Evolutionary conservation across 345 rosid species (phyloP).

Genomic region (Acer yangbiense): DNA sequence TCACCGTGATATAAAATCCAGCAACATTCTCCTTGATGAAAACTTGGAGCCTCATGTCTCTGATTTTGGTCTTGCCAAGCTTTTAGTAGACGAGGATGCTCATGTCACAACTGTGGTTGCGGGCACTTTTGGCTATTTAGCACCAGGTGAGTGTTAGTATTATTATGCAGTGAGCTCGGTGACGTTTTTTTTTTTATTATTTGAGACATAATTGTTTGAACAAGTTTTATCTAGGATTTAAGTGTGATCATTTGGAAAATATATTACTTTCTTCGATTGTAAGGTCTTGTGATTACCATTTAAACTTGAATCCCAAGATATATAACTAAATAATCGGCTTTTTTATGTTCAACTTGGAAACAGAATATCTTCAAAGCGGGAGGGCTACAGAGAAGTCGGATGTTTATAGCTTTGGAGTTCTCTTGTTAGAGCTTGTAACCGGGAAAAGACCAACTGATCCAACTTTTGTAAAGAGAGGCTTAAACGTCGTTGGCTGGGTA

Average conservation of each 20-base stretch:
- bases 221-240: too few species aligned
- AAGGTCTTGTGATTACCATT: not conserved
- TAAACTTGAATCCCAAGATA: not conserved
- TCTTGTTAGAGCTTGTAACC: slow-evolving; percentile 81
- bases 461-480: slow-evolving; percentile 70
- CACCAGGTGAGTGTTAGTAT: slow-evolving; percentile 64
- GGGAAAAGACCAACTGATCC: slow-evolving; percentile 95
- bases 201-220: too few species aligned
- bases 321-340: not conserved
- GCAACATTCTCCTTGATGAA: slow-evolving; percentile 90
- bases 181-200: not conserved
- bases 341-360: slow-evolving; percentile 9
- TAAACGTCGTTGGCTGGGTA: slow-evolving; percentile 98
- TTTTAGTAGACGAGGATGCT: slow-evolving; percentile 88
- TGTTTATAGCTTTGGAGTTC: slow-evolving; percentile 97
- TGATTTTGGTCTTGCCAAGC: slow-evolving; percentile 96
- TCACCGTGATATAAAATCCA: slow-evolving; percentile 92
- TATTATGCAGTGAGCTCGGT: not conserved
- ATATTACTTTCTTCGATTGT: not conserved
- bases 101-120: slow-evolving; percentile 96
- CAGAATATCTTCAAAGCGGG: slow-evolving; percentile 93
- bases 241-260: too few species aligned
- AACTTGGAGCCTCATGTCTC: slow-evolving; percentile 88
- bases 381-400: slow-evolving; percentile 93
- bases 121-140: slow-evolving; percentile 96